Conservation (phyloP, 1,139 yeast species). For the Taphrina confusa region DNA sequence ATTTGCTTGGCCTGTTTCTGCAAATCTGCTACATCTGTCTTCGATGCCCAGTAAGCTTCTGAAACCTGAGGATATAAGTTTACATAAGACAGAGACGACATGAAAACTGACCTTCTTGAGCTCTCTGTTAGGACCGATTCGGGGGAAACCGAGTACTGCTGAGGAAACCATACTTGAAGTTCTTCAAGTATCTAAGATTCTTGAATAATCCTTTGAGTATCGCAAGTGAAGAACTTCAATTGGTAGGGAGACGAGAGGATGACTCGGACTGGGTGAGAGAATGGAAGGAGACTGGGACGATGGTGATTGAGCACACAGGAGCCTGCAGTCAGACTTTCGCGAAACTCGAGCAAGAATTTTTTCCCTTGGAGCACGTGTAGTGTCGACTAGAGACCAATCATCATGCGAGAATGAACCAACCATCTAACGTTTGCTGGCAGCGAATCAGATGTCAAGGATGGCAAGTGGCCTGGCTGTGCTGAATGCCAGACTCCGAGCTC, state of each 20-base stretch:
- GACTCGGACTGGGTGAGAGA: too few species aligned
- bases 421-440: too few species aligned
- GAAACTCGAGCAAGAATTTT: slow-evolving; percentile 3
- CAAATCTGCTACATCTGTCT: slow-evolving; percentile 81
- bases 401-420: not conserved
- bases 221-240: too few species aligned
- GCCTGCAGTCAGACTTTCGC: not conserved
- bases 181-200: not conserved
- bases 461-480: too few species aligned
- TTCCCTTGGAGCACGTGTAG: slow-evolving; percentile 3
- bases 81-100: not conserved
- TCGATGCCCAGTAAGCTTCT: slow-evolving; percentile 98
- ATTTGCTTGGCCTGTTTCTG: slow-evolving; percentile 90
- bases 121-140: slow-evolving; percentile 37
- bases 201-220: too few species aligned
- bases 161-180: slow-evolving; percentile 36
- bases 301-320: too few species aligned
- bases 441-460: too few species aligned
- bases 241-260: too few species aligned
- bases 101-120: slow-evolving; percentile 21
- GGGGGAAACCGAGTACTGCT: slow-evolving; percentile 39
- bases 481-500: too few species aligned
- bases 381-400: not conserved
- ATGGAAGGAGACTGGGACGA: too few species aligned
- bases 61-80: slow-evolving; percentile 60